Evolutionary conservation across 202 grass and related monocot genomes (phyloP).

Genomic region (Cymbopogon flexuosus): DNA sequence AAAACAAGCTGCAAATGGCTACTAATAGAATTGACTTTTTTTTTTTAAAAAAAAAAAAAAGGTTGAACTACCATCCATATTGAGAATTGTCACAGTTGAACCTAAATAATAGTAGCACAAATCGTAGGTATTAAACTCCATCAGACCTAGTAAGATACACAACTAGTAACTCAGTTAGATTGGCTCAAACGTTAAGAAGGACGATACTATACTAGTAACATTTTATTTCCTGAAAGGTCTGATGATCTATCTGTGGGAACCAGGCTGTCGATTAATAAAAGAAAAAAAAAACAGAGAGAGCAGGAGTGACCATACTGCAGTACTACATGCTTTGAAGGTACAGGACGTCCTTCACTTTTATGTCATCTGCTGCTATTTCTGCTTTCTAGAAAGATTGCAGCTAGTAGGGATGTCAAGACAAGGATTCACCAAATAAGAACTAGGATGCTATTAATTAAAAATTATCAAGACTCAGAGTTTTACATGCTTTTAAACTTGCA

Average conservation of each 20-base stretch:
- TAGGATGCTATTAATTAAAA: background rate
- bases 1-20: background rate
- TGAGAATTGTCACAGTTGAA: constrained; percentile 1
- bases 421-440: constrained; percentile 17
- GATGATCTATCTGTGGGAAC: background rate
- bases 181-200: background rate
- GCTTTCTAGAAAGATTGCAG: background rate
- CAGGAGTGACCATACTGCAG: background rate
- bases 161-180: background rate
- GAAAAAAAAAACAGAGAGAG: background rate
- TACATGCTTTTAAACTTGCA: background rate
- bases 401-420: background rate
- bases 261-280: background rate
- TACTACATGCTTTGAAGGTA: background rate
- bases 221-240: background rate
- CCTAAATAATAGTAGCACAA: background rate
- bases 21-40: background rate
- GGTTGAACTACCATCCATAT: background rate
- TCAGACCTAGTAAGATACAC: background rate
- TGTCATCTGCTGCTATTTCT: background rate
- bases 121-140: background rate
- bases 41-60: background rate
- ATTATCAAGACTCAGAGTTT: background rate
- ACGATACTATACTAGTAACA: background rate
- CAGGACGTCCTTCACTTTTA: background rate